Evolutionary conservation across 495 filamentous ascomycete genomes (phyloP), one percentile per base, ranked within the genome.

Genomic region (Lindgomyces ingoldianus): DNA sequence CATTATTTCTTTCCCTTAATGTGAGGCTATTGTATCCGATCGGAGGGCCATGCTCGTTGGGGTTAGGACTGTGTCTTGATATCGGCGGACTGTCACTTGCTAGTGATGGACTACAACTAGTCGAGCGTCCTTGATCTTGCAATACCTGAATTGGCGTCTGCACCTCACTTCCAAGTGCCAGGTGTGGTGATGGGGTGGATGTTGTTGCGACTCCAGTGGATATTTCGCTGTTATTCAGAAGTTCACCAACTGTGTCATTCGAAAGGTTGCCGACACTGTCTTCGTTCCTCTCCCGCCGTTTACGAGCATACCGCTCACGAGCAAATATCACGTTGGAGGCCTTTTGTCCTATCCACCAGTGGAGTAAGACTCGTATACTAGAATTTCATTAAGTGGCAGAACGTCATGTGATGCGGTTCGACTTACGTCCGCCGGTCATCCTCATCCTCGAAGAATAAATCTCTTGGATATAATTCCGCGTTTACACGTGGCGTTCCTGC

Each of bases 281-380:
- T 18, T 56, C 36, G 33, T 64, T 46, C 26, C 59, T 65, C 36
- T 65, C 59, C 24, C 55, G 45, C 30, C 56, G 26, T 46, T 60
- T 55, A 16, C 63, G 55, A 22, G 51, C 63, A 16, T 60, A 18
- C 18, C 63, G 63, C 26, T 65, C 55, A 16, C 63, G 63, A 18
- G 63, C 63, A 8, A 65, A 39, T 10, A 65, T 60, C 11, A 65
- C 63, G 29, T 65, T 65, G 36, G 25, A 59, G 14, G 55, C 63
- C 53, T 65, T 65, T 4, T 50, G 55, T 1, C 63, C 63, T 3
- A 65, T 47, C 63, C 63, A 65, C 63, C 63, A 65, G 53, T 65
- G 63, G 9, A 65, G 55, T 18, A 65, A 30, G 19, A 53, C 26
- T 6, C 48, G 55, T 9, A 65, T 65, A 8, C 63, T 65, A 33